Evolutionary conservation across 768 basidiomycete genomes (phyloP), one percentile per base, ranked within the genome.

Genomic region (Pleurotus pulmonarius): DNA sequence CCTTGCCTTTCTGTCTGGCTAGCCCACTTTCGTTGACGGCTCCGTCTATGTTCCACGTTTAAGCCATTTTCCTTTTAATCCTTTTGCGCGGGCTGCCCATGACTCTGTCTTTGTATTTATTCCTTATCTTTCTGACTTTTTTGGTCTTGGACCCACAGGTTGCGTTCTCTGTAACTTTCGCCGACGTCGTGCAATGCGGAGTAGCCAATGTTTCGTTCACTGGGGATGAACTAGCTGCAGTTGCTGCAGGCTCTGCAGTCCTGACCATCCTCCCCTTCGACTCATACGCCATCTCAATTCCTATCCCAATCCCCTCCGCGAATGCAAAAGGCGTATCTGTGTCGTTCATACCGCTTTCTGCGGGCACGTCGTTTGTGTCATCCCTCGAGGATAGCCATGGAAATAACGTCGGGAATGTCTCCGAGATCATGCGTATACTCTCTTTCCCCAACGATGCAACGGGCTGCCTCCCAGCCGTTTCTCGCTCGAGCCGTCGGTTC

Each of bases 211-310:
- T 85, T 46, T 64, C 69, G 24, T 80, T 85, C 59, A 60, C 63
- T 16, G 79, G 79, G n/a, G 69, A 73, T 49, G 62, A 65, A 51
- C 60, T 67, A 29, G 70, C 68, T 49, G 60, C 65, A 20, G 49
- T 66, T 9, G 62, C 70, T 11, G 65, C 73, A 51, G 81, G 80
- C 20, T 70, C 75, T 53, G 69, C 72, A 15, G 24, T 22, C 12
- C 70, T 86, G 55, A 77, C 76, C 37, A 65, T 88, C 63, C 60
- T 86, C 58, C 84, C 85, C 49, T 69, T 84, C 61, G 76, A 78
- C 60, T 75, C 74, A n/a, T 73, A 16, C 26, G 80, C 82, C 1
- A 65, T 83, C 44, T 69, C 70, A 41, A 73, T 86, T 52, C 69
- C 75, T 22, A 70, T 86, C 38, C 72, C 76, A 11, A 63, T 70